A percentile compares a stretch with the other conserved stretches of the same genome.
Evolutionary conservation across 2,329 filamentous ascomycete genomes (phyloP).

Genomic region (Xylaria sp.): DNA sequence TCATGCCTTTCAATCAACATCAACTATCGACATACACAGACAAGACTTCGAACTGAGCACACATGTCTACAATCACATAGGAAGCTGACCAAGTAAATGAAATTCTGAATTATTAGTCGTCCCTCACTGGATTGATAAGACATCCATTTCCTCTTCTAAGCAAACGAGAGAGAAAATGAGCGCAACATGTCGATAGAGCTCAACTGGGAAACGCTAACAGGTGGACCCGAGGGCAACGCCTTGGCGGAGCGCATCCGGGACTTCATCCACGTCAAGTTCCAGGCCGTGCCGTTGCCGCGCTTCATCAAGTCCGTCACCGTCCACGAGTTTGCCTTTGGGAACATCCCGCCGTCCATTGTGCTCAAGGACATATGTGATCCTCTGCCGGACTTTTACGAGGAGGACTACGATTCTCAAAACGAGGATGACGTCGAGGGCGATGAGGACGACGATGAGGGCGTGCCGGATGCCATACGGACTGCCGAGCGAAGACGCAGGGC

Average conservation of each 20-base stretch:
- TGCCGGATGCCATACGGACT: slow-evolving; percentile 51
- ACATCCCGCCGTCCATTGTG: slow-evolving; percentile 82
- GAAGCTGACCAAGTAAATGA: no score
- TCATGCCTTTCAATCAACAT: neutral
- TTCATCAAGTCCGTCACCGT: slow-evolving; percentile 98
- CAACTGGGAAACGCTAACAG: slow-evolving; percentile 93
- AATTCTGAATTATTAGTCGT: neutral
- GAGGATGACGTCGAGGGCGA: slow-evolving; percentile 63
- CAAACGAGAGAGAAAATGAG: slow-evolving; percentile 11
- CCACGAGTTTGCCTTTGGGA: slow-evolving; percentile 92
- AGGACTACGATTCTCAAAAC: slow-evolving; percentile 73
- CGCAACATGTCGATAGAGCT: slow-evolving; percentile 91
- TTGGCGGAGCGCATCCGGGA: slow-evolving; percentile 88
- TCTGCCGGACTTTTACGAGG: slow-evolving; percentile 94
- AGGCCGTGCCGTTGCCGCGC: slow-evolving; percentile 87
- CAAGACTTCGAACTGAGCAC: neutral
- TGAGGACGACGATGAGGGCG: slow-evolving; percentile 49
- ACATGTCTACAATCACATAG: no score
- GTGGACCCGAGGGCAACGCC: slow-evolving; percentile 84
- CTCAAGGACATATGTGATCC: slow-evolving; percentile 98
- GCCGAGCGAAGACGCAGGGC: slow-evolving; percentile 51
- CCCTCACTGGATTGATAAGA: neutral
- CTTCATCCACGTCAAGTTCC: slow-evolving; percentile 96
- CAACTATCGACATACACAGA: neutral
- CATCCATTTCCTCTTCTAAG: neutral